Evolutionary conservation across 768 basidiomycete species (phyloP), one percentile per base, ranked within the genome.

Genomic region (Pulveroboletus sp.): DNA sequence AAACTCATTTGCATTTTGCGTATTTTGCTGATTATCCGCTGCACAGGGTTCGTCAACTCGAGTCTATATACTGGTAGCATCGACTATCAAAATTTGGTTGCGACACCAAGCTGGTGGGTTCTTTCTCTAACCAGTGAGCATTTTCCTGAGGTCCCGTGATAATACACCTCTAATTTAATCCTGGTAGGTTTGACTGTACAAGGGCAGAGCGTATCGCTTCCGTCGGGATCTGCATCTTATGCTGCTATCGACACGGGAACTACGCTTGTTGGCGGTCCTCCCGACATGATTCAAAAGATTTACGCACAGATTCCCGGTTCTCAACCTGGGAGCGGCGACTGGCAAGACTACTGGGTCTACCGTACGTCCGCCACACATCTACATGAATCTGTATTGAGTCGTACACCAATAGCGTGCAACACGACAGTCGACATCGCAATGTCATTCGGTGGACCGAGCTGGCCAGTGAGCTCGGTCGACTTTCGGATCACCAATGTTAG

Each of bases 221-320:
- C 77, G 5, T 70, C 78, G 0, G 79, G 78, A 2, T 59, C 71
- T 4, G 59, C 58, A 1, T 76, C 85, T 0, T 80, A 79, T 50
- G 83, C 87, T 3, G 96, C 93, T 12, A 96, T 99, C 51, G 96
- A 99, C 62, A 96, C 94, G 3, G 96, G 95, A 45, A 99, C 96
- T 0, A 97, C 96, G 2, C 80, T 97, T 35, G 79, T 98, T 37
- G 93, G 90, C 7, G 95, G 92, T 0, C 94, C 96, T 0, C 3
- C 77, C 0, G 62, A 64, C 11, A 71, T 72, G 45, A 81, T 95
- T 28, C 64, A 75, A 3, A 66, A 64, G n/a, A 71, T 98, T 8
- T 97, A 83, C 59, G 73, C 78, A 0, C 80, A 85, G 52, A 93
- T 99, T 39, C 82, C 88, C 3, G 83, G 82, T 6, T 77, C 90